Evolutionary conservation across 139 green algal species (phyloP), one percentile per base, ranked within the genome.

Genomic region (Pleodorina starrii): DNA sequence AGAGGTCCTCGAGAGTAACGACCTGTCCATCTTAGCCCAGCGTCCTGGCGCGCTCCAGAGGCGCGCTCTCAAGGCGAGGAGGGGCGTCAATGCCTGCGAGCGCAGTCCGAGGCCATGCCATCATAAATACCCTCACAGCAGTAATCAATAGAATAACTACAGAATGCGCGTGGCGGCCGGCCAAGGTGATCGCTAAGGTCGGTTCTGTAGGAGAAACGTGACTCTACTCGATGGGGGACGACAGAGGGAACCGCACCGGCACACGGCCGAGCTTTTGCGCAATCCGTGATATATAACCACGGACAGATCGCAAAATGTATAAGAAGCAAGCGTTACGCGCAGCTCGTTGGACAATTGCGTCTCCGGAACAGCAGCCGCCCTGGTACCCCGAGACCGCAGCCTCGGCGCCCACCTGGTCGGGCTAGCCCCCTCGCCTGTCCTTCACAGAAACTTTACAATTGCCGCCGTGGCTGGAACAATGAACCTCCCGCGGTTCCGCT

Each of bases 1-100:
- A 73, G 84, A 89, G 69, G 84, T 59, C 46, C 36, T 89, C 29
- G 69, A 82, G 48, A 82, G 48, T 10, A 82, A 46, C 38, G 84
- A 82, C 50, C 84, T 89, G 84, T 89, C 84, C 84, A 89, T 89
- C 69, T 73, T 89, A 72, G 36, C 66, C 48, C 66, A 44, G n/a
- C 68, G 66, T 88, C 35, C 27, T 68, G 40, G 79, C 79, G 79
- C 79, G 79, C 79, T 74, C 79, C 57, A 21, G 42, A 7, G 57
- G 57, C 79, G 57, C 78, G 78, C 78, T 72, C 48, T 12, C 66
- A 12, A 35, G 48, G 76, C 76, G 76, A 77, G 81, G 51, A 46
- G 57, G 57, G 40, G 59, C 36, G 59, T 87, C 84, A 71, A 89
- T 40, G 68, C 84, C 84, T 83, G 84, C 46, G 76, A 80, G 2